Conservation (phyloP, 495 filamentous ascomycete species). For the Penicillium mononematosum region DNA sequence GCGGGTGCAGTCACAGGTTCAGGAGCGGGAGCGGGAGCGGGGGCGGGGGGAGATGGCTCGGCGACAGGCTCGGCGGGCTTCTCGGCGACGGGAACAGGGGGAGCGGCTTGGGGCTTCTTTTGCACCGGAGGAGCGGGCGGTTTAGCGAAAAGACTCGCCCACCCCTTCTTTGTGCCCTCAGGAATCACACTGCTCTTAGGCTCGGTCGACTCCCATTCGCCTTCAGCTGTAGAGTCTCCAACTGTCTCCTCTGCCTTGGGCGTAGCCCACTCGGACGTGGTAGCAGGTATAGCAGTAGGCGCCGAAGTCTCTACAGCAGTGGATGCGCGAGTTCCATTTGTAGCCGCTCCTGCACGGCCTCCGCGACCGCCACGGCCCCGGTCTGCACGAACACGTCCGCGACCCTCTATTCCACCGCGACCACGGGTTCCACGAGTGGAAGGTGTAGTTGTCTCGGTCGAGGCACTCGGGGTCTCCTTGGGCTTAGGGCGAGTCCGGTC, state of each 20-base stretch:
- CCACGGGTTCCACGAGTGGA: conserved; percentile 63
- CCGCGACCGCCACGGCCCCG: conserved; percentile 76
- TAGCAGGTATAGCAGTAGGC: conserved; percentile 28
- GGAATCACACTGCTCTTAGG: conserved; percentile 46
- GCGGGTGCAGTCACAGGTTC: conserved; percentile 34
- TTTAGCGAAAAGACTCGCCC: conserved; percentile 63
- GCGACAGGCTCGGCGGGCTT: conserved; percentile 32
- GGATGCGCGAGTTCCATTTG: conserved; percentile 50
- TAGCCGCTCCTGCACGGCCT: conserved; percentile 55
- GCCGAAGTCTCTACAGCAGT: conserved; percentile 30
- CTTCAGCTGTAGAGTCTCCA: conserved; percentile 31
- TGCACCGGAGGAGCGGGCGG: conserved; percentile 42
- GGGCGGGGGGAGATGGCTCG: conserved; percentile 19
- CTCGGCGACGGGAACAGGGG: conserved; percentile 29
- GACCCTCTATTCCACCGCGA: conserved; percentile 63
- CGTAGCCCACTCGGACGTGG: conserved; percentile 46
- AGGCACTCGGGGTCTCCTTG: conserved; percentile 64
- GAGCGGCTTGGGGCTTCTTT: conserved; percentile 32
- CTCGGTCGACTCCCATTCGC: conserved; percentile 33
- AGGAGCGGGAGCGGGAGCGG: conserved; percentile 12
- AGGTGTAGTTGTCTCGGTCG: conserved; percentile 44
- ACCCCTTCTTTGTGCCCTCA: conserved; percentile 57
- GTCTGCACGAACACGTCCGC: conserved; percentile 68
- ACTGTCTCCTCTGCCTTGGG: conserved; percentile 27
- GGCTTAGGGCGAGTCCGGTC: conserved; percentile 79